phyloP scores from a whole-genome alignment of 352 stramenopile species.

The Phytophthora cajani region DNA sequence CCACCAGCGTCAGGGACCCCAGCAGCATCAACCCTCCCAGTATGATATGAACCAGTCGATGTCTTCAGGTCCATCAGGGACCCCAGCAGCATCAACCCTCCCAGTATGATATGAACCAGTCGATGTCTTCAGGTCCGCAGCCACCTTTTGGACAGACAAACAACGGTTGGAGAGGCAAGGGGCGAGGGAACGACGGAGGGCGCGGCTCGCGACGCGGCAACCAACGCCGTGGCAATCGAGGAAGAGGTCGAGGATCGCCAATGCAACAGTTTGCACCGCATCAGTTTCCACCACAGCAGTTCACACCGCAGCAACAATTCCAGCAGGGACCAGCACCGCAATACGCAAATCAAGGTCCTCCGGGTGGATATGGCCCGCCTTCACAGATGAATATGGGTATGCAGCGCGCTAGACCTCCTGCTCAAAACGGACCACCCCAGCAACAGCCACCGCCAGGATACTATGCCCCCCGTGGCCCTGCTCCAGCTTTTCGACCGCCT shows the following conservation, averaged over 20 bases:
- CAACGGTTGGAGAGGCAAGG: constrained; percentile 44
- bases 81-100: constrained; percentile 14
- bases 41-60: constrained; percentile 22
- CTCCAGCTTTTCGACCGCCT: constrained; percentile 17
- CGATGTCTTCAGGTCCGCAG: constrained; percentile 13
- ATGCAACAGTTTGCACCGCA: constrained; percentile 27
- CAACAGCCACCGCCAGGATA: constrained; percentile 20
- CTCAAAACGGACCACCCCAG: constrained; percentile 1
- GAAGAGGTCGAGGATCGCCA: constrained; percentile 32
- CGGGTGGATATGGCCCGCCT: constrained; percentile 28
- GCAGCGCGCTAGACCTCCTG: constrained; percentile 19
- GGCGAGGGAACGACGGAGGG: constrained; percentile 41
- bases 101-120: constrained; percentile 19
- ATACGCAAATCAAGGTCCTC: constrained; percentile 32
- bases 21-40: constrained; percentile 15
- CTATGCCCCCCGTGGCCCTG: constrained; percentile 23
- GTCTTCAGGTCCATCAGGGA: constrained; percentile 17
- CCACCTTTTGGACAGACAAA: constrained; percentile 20
- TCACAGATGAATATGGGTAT: constrained; percentile 27
- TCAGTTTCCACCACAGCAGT: constrained; percentile 16
- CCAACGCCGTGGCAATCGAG: constrained; percentile 40
- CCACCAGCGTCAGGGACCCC: constrained; percentile 27
- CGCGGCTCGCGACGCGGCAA: constrained; percentile 30
- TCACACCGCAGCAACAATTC: constrained; percentile 28
- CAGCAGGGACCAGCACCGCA: constrained; percentile 10